phyloP scores from a whole-genome alignment of 495 filamentous ascomycete genomes.

The Peziza echinospora region DNA sequence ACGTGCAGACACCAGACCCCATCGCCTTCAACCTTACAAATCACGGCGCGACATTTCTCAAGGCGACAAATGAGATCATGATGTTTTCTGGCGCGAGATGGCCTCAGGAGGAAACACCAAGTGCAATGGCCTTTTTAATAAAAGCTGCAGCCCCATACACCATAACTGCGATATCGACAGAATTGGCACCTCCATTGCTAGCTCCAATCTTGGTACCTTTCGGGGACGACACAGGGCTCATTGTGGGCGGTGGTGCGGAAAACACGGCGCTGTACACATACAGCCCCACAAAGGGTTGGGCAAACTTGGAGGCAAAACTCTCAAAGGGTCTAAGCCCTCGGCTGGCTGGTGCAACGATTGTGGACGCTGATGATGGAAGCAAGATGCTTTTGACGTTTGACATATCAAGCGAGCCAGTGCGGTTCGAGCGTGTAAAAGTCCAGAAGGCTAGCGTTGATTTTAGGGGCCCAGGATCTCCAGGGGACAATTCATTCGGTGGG shows the following conservation, averaged over 20 bases:
- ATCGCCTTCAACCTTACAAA: conserved; percentile 38
- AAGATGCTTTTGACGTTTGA: conserved; percentile 70
- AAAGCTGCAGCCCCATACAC: conserved; percentile 35
- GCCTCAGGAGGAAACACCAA: conserved; percentile 24
- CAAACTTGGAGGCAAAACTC: conserved; percentile 37
- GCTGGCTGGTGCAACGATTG: conserved; percentile 22
- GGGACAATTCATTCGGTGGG: conserved; percentile 5
- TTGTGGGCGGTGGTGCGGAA: conserved; percentile 49
- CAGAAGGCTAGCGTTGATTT: conserved; percentile 8
- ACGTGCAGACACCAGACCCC: conserved; percentile 28
- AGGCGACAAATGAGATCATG: conserved; percentile 46
- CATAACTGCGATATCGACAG: conserved; percentile 27
- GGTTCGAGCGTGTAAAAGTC: conserved; percentile 27
- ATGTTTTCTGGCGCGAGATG: conserved; percentile 60
- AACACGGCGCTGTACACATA: conserved; percentile 53
- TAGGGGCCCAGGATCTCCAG: conserved; percentile 5
- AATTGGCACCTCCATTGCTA: conserved; percentile 38
- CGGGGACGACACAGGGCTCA: conserved; percentile 45
- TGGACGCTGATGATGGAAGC: conserved; percentile 52
- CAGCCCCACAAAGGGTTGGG: conserved; percentile 36
- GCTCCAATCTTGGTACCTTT: conserved; percentile 56
- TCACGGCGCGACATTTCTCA: conserved; percentile 59
- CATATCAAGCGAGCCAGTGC: conserved; percentile 53
- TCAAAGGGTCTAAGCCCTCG: conserved; percentile 27
- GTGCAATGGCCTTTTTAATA: conserved; percentile 58